Conservation (phyloP, 441 rosid species). For the Syzygium malaccense region DNA sequence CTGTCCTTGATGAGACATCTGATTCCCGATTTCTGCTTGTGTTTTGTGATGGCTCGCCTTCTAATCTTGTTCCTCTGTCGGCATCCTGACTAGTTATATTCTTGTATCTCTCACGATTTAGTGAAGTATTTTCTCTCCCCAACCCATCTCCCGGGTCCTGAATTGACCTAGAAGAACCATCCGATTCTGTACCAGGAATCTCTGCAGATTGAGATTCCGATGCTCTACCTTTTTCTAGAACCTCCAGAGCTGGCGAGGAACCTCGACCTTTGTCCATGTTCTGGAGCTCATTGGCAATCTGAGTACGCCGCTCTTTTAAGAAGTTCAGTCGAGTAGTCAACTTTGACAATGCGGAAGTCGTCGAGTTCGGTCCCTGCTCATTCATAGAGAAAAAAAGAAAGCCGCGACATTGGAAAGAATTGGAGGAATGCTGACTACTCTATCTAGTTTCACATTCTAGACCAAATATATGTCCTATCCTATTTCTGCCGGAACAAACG, state of each 20-base stretch:
- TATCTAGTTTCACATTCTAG: not conserved
- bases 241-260: constrained; percentile 18
- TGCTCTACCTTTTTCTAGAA: constrained; percentile 21
- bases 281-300: constrained; percentile 56
- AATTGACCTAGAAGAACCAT: constrained; percentile 11
- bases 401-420: not conserved
- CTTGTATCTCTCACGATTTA: not conserved
- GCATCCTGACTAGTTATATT: constrained; percentile 2
- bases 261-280: constrained; percentile 41
- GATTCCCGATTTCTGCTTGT: constrained; percentile 28
- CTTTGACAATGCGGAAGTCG: constrained; percentile 63
- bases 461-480: not conserved
- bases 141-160: constrained; percentile 8
- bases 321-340: constrained; percentile 71
- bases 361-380: constrained; percentile 42
- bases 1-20: constrained; percentile 19
- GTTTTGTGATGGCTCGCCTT: constrained; percentile 7
- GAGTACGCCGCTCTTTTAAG: constrained; percentile 77
- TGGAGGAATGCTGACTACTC: not conserved
- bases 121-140: constrained; percentile 7
- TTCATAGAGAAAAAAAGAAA: not conserved
- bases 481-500: not conserved
- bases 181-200: constrained; percentile 11
- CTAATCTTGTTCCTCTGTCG: constrained; percentile 17
- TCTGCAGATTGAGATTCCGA: constrained; percentile 18